Evolutionary conservation across 2,329 filamentous ascomycete genomes (phyloP), one percentile per base, ranked within the genome.

Genomic region (Fusarium annulatum): DNA sequence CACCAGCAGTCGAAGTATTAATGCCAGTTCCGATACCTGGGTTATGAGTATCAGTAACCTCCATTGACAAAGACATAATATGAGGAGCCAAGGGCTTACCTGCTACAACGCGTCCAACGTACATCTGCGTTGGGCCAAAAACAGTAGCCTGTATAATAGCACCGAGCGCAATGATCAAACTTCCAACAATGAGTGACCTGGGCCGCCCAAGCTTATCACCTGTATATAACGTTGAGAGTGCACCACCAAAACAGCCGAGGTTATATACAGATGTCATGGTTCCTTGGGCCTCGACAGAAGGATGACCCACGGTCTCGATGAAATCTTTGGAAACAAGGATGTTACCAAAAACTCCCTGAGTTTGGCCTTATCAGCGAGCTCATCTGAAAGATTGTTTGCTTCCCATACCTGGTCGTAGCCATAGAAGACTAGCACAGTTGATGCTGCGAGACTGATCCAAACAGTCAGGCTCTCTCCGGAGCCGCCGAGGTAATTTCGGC

Each of bases 221-320:
- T 8, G 39, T 57, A 6, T 42, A 43, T 9, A 43, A 12, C 1
- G 38, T 43, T 8, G 53, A 57, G 53, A 57, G 53, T 9, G 53
- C 53, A 3, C 53, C 53, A 21, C 38, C 38, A 57, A 57, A 57
- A 34, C 53, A 57, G 26, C 39, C 39, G 7, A 57, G 38, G 16
- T 57, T 57, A 16, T 57, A 57, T 33, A 57, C 38, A 42, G 53
- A 57, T 33, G 53, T 57, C 38, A 57, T 57, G 11, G 53, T 57
- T 21, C 53, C 53, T 30, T 57, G 53, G 5, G 39, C 39, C 11
- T 42, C 21, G 11, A 43, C 53, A 15, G 38, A 42, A 23, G 53
- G 39, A 34, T 57, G 26, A 16, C 39, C 21, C n/a, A 57, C 30
- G 4, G 53, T 57, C 53, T 57, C 30, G 39, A 57, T 42, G 21